Evolutionary conservation across 345 rosid species (phyloP).

Genomic region (Citrus unshiu): DNA sequence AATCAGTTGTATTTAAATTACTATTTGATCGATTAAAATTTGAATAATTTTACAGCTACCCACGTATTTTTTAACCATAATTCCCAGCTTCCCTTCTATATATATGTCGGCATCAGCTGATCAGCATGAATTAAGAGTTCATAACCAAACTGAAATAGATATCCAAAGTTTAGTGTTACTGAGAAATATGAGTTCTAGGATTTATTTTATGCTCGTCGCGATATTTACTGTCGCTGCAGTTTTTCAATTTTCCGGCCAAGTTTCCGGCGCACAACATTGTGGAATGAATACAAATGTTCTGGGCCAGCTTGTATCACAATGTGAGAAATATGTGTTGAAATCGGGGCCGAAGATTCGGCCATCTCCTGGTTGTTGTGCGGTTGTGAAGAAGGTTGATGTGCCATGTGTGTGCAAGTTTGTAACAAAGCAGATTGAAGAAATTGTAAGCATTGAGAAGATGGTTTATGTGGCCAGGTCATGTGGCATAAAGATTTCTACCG

Average conservation of each 20-base stretch:
- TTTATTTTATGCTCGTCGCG: background rate
- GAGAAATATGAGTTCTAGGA: background rate
- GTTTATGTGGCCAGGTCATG: background rate
- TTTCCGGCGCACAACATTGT: background rate
- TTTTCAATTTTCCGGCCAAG: background rate
- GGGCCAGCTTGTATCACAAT: background rate
- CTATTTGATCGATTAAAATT: too few relatives aligned
- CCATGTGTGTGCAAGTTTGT: background rate
- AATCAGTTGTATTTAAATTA: background rate
- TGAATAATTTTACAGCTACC: background rate
- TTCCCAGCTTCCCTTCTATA: background rate
- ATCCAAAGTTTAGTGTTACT: background rate
- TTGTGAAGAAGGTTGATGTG: background rate
- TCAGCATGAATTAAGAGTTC: too few relatives aligned
- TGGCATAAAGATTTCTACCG: background rate
- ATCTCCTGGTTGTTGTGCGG: background rate
- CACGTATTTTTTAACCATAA: background rate
- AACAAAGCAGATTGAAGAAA: background rate
- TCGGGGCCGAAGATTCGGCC: background rate
- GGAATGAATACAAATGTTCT: background rate
- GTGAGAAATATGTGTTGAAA: background rate
- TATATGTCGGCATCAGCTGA: background rate
- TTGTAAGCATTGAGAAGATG: background rate
- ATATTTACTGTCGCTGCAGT: background rate
- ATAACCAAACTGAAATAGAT: background rate